A percentile compares a stretch with the other conserved stretches of the same genome.
These are phyloP conservation scores for Macrophomina pseudophaseolina DNA, from an alignment of 2,329 filamentous ascomycete genomes.

Conservation along the genomic window DNA sequence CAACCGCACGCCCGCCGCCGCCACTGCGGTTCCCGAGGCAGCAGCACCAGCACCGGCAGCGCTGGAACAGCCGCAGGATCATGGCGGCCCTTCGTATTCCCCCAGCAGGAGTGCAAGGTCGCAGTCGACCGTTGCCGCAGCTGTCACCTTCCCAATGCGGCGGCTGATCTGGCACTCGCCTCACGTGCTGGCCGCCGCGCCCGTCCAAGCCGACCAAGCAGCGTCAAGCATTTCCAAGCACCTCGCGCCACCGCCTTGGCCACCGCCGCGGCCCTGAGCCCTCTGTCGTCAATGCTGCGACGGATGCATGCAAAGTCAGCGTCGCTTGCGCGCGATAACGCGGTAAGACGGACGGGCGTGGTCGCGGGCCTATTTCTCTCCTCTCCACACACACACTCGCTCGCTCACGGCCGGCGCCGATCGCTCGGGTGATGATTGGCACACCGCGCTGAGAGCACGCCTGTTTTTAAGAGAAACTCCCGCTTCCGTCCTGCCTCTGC, in stretches of 20 bases:
- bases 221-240: slow-evolving; percentile 18
- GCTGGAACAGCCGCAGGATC: not conserved
- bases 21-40: too few species aligned
- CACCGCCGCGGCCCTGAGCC: not conserved
- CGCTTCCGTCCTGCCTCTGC: not conserved
- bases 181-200: not conserved
- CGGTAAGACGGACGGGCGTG: not conserved
- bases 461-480: not conserved
- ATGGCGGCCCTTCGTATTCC: not conserved
- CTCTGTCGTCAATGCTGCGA: not conserved
- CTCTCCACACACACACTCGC: not conserved
- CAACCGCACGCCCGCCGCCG: not conserved
- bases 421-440: slow-evolving; percentile 24
- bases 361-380: not conserved
- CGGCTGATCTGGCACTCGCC: not conserved
- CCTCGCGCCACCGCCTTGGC: not conserved
- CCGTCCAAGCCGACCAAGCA: slow-evolving; percentile 11
- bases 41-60: too few species aligned
- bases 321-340: not conserved
- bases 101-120: not conserved
- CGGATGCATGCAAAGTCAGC: not conserved
- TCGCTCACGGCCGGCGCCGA: slow-evolving; percentile 1
- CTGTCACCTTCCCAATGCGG: slow-evolving; percentile 17
- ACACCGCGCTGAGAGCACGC: not conserved
- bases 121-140: not conserved